Conservation (phyloP, 768 basidiomycete species). For the Boletus sp. region DNA sequence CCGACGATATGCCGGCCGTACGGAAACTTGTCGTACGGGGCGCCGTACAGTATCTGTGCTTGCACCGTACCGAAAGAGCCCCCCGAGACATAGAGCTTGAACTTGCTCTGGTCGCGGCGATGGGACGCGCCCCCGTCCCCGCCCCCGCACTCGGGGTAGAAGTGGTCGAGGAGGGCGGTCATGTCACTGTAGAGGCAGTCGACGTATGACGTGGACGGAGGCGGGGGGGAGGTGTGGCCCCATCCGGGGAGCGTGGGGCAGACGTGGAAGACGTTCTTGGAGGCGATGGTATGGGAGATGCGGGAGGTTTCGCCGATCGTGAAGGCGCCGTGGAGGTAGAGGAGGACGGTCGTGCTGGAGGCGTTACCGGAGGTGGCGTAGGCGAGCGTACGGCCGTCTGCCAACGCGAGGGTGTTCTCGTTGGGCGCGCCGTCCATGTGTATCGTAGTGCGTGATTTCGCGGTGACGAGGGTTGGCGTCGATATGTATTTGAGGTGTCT, state of each 20-base stretch:
- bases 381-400: conserved; percentile 47
- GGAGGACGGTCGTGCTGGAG: conserved; percentile 45
- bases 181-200: conserved; percentile 44
- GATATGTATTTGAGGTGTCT: neutral
- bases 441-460: neutral
- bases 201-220: conserved; percentile 36
- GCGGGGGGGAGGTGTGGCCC: conserved; percentile 50
- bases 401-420: conserved; percentile 23
- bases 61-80: conserved; percentile 54
- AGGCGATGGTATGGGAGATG: conserved; percentile 34
- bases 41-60: conserved; percentile 57
- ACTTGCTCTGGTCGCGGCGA: too few species aligned
- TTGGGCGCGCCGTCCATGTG: conserved; percentile 6
- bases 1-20: conserved; percentile 45
- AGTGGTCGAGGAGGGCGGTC: conserved; percentile 46
- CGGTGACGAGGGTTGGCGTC: neutral
- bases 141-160: too few species aligned
- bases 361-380: conserved; percentile 54
- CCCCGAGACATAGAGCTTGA: conserved; percentile 48
- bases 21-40: conserved; percentile 50
- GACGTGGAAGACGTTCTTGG: conserved; percentile 44
- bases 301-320: conserved; percentile 43
- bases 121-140: too few species aligned
- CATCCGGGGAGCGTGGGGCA: conserved; percentile 58
- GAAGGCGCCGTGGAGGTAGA: conserved; percentile 59